Evolutionary conservation across 352 stramenopile species (phyloP).

Genomic region (Saprolegnia parasitica): DNA sequence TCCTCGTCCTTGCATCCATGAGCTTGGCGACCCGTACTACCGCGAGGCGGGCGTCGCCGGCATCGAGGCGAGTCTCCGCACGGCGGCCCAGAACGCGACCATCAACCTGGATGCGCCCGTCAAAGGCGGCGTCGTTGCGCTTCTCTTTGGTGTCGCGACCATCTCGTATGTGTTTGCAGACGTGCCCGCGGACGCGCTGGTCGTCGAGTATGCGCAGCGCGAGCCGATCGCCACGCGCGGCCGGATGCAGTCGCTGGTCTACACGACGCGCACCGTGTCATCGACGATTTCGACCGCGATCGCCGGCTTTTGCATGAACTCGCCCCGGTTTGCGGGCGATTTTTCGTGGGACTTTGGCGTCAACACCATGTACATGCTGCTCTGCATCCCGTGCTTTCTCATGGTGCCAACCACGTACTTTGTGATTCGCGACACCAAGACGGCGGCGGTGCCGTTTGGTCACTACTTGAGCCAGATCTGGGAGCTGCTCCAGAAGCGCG

Average conservation of each 20-base stretch:
- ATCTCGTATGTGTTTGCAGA: slow-evolving; percentile 33
- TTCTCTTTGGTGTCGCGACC: slow-evolving; percentile 46
- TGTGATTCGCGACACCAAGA: slow-evolving; percentile 4
- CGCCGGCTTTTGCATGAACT: slow-evolving; percentile 54
- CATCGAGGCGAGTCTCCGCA: slow-evolving; percentile 30
- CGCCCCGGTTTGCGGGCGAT: slow-evolving; percentile 40
- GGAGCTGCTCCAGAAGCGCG: slow-evolving; percentile 24
- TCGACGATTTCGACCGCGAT: slow-evolving; percentile 37
- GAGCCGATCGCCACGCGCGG: slow-evolving; percentile 15
- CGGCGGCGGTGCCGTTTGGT: not conserved
- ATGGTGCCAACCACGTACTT: slow-evolving; percentile 13
- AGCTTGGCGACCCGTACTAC: slow-evolving; percentile 47
- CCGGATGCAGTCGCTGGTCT: slow-evolving; percentile 26
- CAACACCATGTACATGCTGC: slow-evolving; percentile 29
- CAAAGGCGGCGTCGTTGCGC: slow-evolving; percentile 39
- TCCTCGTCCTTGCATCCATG: slow-evolving; percentile 41
- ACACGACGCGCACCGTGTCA: slow-evolving; percentile 1
- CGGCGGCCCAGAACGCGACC: slow-evolving; percentile 30
- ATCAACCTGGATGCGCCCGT: slow-evolving; percentile 39
- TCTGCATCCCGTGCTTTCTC: slow-evolving; percentile 35
- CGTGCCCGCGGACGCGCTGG: slow-evolving; percentile 21
- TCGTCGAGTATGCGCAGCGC: slow-evolving; percentile 27
- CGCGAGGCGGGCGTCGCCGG: not conserved
- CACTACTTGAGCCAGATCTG: slow-evolving; percentile 26
- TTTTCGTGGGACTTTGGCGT: slow-evolving; percentile 37